Conservation (phyloP, 768 basidiomycete genomes). For the Pluteus cervinus region DNA sequence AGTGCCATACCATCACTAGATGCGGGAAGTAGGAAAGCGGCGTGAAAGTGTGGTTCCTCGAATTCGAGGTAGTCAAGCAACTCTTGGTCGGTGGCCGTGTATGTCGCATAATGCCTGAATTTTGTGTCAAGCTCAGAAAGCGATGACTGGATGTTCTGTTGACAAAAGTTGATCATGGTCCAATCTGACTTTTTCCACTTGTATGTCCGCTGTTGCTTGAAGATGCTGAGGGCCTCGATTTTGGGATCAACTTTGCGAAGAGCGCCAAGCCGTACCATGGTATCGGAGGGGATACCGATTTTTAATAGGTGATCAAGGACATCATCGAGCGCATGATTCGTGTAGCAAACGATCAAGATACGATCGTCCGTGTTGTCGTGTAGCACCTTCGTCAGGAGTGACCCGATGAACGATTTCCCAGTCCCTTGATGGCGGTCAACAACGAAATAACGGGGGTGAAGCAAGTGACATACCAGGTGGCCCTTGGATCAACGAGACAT, state of each 20-base stretch:
- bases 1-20: slow-evolving; percentile 36
- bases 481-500: slow-evolving; percentile 60
- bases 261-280: slow-evolving; percentile 50
- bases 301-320: slow-evolving; percentile 58
- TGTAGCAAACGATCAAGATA: slow-evolving; percentile 68
- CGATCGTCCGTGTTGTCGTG: slow-evolving; percentile 39
- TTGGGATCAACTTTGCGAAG: slow-evolving; percentile 46
- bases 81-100: slow-evolving; percentile 16
- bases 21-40: slow-evolving; percentile 38
- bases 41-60: slow-evolving; percentile 36
- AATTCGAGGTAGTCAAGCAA: slow-evolving; percentile 47
- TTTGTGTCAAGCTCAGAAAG: slow-evolving; percentile 16
- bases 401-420: slow-evolving; percentile 71
- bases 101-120: slow-evolving; percentile 22
- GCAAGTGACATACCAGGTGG: slow-evolving; percentile 48
- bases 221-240: slow-evolving; percentile 40
- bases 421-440: slow-evolving; percentile 39
- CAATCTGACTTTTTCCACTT: slow-evolving; percentile 28
- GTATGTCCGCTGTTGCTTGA: slow-evolving; percentile 25
- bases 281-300: slow-evolving; percentile 44
- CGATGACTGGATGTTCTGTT: slow-evolving; percentile 13
- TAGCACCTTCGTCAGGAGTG: slow-evolving; percentile 55
- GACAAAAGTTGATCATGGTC: slow-evolving; percentile 34
- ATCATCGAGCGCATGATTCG: slow-evolving; percentile 71
- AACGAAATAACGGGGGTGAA: background rate